Conservation (phyloP, 495 filamentous ascomycete genomes). For the Xylaria scruposa region DNA sequence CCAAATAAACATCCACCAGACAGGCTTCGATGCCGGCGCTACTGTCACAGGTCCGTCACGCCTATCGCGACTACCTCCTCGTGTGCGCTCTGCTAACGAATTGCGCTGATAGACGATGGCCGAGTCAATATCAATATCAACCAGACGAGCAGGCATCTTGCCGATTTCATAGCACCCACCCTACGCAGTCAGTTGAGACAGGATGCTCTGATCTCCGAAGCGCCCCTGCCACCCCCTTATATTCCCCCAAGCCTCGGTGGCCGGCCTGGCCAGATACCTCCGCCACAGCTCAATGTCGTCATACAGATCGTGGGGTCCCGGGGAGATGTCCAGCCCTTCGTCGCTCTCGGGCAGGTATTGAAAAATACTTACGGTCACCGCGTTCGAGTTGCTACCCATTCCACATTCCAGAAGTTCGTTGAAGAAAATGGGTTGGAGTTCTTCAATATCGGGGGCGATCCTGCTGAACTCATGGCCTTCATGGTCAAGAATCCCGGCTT, state of each 20-base stretch:
- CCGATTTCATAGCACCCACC: conserved; percentile 69
- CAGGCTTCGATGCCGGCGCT: conserved; percentile 56
- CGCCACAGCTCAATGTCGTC: conserved; percentile 70
- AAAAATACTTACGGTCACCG: conserved; percentile 71
- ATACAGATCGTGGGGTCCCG: conserved; percentile 81
- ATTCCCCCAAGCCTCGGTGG: conserved; percentile 68
- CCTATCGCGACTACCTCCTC: background rate
- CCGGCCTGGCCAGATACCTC: conserved; percentile 62
- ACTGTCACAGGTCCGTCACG: conserved; percentile 46
- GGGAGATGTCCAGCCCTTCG: conserved; percentile 81
- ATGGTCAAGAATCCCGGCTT: conserved; percentile 88
- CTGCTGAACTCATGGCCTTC: conserved; percentile 80
- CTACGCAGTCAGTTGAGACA: conserved; percentile 62
- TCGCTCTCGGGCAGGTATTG: conserved; percentile 69
- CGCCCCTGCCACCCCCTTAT: conserved; percentile 58
- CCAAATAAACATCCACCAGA: conserved; percentile 55
- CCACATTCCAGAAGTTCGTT: conserved; percentile 71
- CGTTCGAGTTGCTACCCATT: conserved; percentile 78
- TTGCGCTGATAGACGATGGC: conserved; percentile 60
- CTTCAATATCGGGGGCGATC: conserved; percentile 81
- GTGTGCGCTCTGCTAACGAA: conserved; percentile 7
- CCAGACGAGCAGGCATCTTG: conserved; percentile 66
- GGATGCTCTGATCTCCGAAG: conserved; percentile 38
- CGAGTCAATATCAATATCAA: conserved; percentile 79
- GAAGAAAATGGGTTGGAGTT: conserved; percentile 76